phyloP scores from a whole-genome alignment of 1,284 basidiomycete genomes.

The Amylostereum chailletii region DNA sequence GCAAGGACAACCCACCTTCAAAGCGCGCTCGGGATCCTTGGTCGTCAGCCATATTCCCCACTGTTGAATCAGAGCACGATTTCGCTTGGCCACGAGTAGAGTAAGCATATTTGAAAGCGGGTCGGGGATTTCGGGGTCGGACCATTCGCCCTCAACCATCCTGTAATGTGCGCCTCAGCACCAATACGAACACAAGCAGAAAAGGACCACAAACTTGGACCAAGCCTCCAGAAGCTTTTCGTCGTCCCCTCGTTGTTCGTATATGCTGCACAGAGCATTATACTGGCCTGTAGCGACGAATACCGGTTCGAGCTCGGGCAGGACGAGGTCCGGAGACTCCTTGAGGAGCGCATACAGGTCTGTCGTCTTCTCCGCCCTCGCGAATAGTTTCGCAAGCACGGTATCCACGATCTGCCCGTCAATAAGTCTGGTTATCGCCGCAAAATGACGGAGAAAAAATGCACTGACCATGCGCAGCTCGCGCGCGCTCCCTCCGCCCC shows the following conservation, averaged over 20 bases:
- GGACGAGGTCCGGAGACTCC: conserved; percentile 46
- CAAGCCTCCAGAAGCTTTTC: conserved; percentile 59
- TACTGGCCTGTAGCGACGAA: conserved; percentile 48
- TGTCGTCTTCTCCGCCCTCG: conserved; percentile 49
- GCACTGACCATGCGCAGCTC: conserved; percentile 11
- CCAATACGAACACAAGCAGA: background rate
- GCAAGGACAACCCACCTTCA: conserved; percentile 44
- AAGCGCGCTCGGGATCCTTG: conserved; percentile 58
- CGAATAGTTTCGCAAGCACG: conserved; percentile 67
- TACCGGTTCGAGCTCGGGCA: conserved; percentile 58
- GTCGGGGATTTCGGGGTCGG: conserved; percentile 57
- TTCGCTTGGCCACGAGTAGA: conserved; percentile 52
- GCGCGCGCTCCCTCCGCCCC: conserved; percentile 5
- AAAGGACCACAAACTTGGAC: conserved; percentile 48
- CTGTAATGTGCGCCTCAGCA: conserved; percentile 29
- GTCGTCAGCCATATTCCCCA: conserved; percentile 80
- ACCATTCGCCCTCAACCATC: conserved; percentile 62
- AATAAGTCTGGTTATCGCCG: background rate
- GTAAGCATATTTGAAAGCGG: conserved; percentile 63
- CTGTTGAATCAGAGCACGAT: conserved; percentile 53
- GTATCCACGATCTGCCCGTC: conserved; percentile 70
- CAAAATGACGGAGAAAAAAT: too few species aligned
- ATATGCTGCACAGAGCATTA: conserved; percentile 57
- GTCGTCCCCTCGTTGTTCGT: conserved; percentile 48
- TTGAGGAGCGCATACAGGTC: conserved; percentile 60